Conservation (phyloP, 2,329 filamentous ascomycete genomes). For the Botryosphaeria agaves region DNA sequence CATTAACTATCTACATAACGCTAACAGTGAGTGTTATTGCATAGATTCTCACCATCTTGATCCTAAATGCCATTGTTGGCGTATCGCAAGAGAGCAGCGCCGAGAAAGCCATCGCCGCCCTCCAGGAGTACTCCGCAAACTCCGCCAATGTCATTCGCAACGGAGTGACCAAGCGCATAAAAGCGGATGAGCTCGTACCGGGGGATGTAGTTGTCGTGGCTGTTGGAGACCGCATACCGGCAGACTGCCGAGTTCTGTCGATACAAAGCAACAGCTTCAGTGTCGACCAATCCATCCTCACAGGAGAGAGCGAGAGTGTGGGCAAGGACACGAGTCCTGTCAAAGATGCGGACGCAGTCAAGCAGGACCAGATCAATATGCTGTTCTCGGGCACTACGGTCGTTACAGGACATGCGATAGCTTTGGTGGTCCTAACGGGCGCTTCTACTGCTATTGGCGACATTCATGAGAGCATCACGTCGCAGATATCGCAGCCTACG, state of each 20-base stretch:
- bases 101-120: conserved; percentile 92
- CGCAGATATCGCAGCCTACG: conserved; percentile 94
- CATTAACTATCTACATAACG: background rate
- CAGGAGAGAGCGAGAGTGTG: conserved; percentile 94
- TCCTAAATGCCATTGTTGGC: conserved; percentile 92
- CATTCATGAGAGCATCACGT: conserved; percentile 95
- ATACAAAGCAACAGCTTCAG: conserved; percentile 97
- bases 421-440: conserved; percentile 80
- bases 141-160: conserved; percentile 86
- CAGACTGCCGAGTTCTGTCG: conserved; percentile 76
- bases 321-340: conserved; percentile 59
- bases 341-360: conserved; percentile 67
- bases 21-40: conserved; percentile 6
- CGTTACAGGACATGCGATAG: conserved; percentile 81
- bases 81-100: conserved; percentile 98
- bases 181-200: conserved; percentile 92
- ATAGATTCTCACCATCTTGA: conserved; percentile 87
- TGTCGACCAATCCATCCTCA: conserved; percentile 92
- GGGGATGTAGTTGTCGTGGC: conserved; percentile 80
- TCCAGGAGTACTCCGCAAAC: conserved; percentile 98
- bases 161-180: conserved; percentile 64
- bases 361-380: conserved; percentile 96
- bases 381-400: conserved; percentile 97
- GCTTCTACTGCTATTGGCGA: conserved; percentile 88
- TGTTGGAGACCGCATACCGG: conserved; percentile 84